Evolutionary conservation across 2,329 filamentous ascomycete genomes (phyloP), one percentile per base, ranked within the genome.

Genomic region (Decorospora gaudefroyi): DNA sequence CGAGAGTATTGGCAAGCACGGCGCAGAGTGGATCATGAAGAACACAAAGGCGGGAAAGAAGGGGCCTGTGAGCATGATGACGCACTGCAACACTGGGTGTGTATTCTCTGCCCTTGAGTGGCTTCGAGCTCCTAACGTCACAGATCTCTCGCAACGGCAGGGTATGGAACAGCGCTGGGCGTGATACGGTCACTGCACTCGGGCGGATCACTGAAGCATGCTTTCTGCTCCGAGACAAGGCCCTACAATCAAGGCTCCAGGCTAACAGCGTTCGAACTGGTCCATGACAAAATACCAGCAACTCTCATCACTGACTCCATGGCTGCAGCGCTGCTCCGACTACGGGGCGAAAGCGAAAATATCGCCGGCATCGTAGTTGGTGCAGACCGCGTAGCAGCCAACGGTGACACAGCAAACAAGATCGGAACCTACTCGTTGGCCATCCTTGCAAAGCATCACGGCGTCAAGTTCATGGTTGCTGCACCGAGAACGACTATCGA

Each of bases 321-420:
- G 93, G 93, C 90, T 1, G 91, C 86, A 9, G 86, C 92, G 0
- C 79, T 99, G 6, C 87, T 99, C 65, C 81, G 80, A 16, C 74
- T 81, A 31, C 84, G 84, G 57, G 74, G 78, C 55, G 46, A 71
- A 46, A 63, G 78, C 25, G 79, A 84, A 64, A 84, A 85, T 61
- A 88, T 99, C 47, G 81, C 83, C 4, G 92, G 90, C 4, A 88
- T 99, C 37, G 86, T 99, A 19, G 93, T 99, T 0, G 93, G 93
- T 18, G 93, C 93, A 2, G 93, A 99, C 69, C 84, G 93, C 43
- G 93, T 99, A 10, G 93, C 92, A 21, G 88, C 90, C 36, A 99
- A 99, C 62, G 93, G 93, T 19, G 93, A 99, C 73, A 97, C 93
- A 0, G 93, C 93, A 42, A 99, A 99, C 76, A 99, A 99, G 76